Evolutionary conservation across 805 yeast genomes (phyloP), one percentile per base, ranked within the genome.

Genomic region (Cyberlindnera americana): DNA sequence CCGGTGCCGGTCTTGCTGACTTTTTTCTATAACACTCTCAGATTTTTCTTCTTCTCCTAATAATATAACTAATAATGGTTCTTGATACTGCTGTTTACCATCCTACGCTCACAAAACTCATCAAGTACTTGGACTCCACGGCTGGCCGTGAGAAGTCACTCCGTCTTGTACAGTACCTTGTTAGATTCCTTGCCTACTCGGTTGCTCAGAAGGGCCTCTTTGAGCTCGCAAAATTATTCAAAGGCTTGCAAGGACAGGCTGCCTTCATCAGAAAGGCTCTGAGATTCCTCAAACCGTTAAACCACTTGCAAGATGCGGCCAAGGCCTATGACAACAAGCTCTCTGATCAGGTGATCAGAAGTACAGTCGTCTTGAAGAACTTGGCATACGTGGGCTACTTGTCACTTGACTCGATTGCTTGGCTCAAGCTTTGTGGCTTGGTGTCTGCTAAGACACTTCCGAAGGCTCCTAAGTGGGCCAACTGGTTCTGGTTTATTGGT

Each of bases 91-190:
- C 84, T 27, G 70, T 82, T 34, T 81, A 80, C 60, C 95, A 84
- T 65, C 95, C 95, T 13, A 69, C 85, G 2, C 60, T 83, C 37
- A 62, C 70, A 41, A 82, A 77, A 50, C 59, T 82, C 27, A 66
- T 83, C 60, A 73, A 68, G 53, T 81, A 80, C 57, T 66, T 83
- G 47, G 88, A 84, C 55, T 63, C 77, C 35, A 69, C 82, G 14
- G 76, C 81, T 29, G 91, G 91, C 43, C 73, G 95, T 51, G 96
- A 89, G 59, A 89, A 89, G 67, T 61, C 81, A 12, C 70, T 85
- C 55, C 80, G 96, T 51, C 65, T 83, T 39, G 73, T 86, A 34
- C 95, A 91, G 50, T 90, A 90, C 66, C 70, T 85, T 49, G 75
- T 87, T 11, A 71, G 95, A 44, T 83, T 90, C 60, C 62, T 87